Evolutionary conservation across 495 filamentous ascomycete species (phyloP), one percentile per base, ranked within the genome.

Genomic region (Neurospora sp.): DNA sequence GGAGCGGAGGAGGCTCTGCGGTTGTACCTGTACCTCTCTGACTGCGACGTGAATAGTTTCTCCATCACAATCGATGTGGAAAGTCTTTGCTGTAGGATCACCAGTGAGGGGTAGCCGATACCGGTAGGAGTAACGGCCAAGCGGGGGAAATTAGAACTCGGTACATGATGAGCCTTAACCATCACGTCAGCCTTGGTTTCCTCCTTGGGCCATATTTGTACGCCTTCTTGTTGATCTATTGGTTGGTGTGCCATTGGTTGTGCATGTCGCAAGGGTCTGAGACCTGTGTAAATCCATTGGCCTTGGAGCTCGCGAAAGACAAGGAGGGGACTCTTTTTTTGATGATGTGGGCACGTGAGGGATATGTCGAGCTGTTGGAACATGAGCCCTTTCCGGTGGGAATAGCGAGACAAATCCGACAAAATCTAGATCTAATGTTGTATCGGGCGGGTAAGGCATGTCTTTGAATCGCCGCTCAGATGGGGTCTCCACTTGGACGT

Each of bases 241-340:
- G 74, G 77, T 39, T 61, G 42, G 74, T 79, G 77, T 79, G 77
- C 68, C 72, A 79, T 70, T 68, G 61, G 46, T 44, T 71, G 70
- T 75, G 74, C 74, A 74, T 69, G 70, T 70, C n/a, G 39, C 74
- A 77, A 73, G 77, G 76, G 75, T 39, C 69, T 10, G 27, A 35
- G 53, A 35, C 27, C 53, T 65, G 53, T 65, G 53, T 35, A 65
- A 65, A 65, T 65, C 27, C 53, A 65, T 35, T 35, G 53, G 53
- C 53, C 27, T 65, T 65, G 53, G 27, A 31, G 53, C 22, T 61
- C 6, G 20, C 12, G 27, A 65, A 31, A 12, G 27, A 10, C 27
- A 61, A 53, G 10, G n/a, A 5, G 10, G n/a, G 20, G 20, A 12
- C n/a, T 35, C 7, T 35, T 61, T 35, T 35, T 65, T 61, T 61